Evolutionary conservation across 768 basidiomycete genomes (phyloP), one percentile per base, ranked within the genome.

Genomic region (Cantharellus anzutake): DNA sequence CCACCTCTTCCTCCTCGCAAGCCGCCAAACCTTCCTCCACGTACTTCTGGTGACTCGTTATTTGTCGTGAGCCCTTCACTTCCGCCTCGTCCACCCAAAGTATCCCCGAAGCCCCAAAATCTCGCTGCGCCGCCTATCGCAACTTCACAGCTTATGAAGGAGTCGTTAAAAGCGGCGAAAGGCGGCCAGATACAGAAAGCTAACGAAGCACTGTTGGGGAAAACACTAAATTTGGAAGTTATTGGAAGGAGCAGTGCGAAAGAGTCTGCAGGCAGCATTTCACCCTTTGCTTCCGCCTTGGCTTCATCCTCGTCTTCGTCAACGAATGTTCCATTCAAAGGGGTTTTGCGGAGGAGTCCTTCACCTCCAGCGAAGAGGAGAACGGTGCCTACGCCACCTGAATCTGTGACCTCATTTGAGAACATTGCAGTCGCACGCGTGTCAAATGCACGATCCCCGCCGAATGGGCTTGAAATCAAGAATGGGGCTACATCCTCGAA

Each of bases 141-240:
- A n/a, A 61, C 61, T 7, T 40, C 35, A 29, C 35, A 14, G 41
- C 37, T 63, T 4, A 63, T 63, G 35, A 62, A 57, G 34, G 61
- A 63, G 60, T 42, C 38, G 35, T 20, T 63, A 11, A 14, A 56
- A n/a, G 62, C 62, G 34, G 62, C 62, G 29, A 60, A 61, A 38
- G 56, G 37, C 37, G 52, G 14, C 11, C 52, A 55, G 52, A 38
- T 38, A 11, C 35, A 40, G 38, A 57, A 57, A 37, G 56, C 56
- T 5, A 39, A 5, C 34, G 56, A 57, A 35, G 35, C 14, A 11
- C 7, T 40, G 5, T 41, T 57, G 38, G 56, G 38, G 56, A 57
- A 57, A 41, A 38, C 7, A 41, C 56, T 39, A 14, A 57, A 39
- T 40, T 57, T 7, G 56, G 56, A 57, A 35, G 56, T 57, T 14